A percentile compares a stretch with the other conserved stretches of the same genome.
Evolutionary conservation across 768 basidiomycete species (phyloP).

Genomic region (Baorangia bicolor): DNA sequence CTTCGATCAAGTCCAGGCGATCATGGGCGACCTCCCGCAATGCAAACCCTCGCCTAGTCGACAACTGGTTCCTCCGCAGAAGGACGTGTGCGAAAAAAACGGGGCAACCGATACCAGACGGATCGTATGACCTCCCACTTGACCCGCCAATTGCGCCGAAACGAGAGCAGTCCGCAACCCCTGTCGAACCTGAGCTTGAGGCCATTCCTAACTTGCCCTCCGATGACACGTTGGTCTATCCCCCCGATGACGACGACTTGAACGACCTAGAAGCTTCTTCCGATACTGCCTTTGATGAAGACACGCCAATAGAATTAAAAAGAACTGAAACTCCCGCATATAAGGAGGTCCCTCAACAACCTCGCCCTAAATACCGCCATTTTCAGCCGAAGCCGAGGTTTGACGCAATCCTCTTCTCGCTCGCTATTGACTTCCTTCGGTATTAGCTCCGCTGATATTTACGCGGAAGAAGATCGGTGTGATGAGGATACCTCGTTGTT

Average conservation of each 20-base stretch:
- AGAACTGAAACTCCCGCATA: slow-evolving; percentile 13
- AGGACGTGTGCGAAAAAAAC: slow-evolving; percentile 23
- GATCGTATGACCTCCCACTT: slow-evolving; percentile 22
- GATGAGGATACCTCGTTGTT: background rate
- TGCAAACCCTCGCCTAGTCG: slow-evolving; percentile 19
- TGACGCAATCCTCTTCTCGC: slow-evolving; percentile 1
- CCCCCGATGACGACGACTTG: background rate
- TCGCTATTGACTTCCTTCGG: slow-evolving; percentile 12
- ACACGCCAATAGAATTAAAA: background rate
- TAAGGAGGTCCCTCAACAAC: slow-evolving; percentile 1
- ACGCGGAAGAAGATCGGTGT: background rate
- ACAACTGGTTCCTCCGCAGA: slow-evolving; percentile 30
- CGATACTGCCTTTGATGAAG: slow-evolving; percentile 22
- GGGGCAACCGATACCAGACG: slow-evolving; percentile 18
- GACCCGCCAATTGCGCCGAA: slow-evolving; percentile 2
- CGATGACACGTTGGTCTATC: slow-evolving; percentile 25
- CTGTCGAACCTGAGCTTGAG: slow-evolving; percentile 1
- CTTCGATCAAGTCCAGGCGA: slow-evolving; percentile 27
- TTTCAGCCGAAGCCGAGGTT: slow-evolving; percentile 15
- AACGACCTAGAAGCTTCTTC: slow-evolving; percentile 21
- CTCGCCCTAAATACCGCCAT: background rate
- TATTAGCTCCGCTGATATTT: slow-evolving; percentile 5
- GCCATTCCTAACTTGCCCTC: slow-evolving; percentile 12
- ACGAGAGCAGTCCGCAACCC: slow-evolving; percentile 9
- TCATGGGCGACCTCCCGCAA: slow-evolving; percentile 27